Percentiles rank a stretch among this genome's conserved stretches.
Conservation (phyloP, 495 filamentous ascomycete genomes). For the Letharia columbiana region DNA sequence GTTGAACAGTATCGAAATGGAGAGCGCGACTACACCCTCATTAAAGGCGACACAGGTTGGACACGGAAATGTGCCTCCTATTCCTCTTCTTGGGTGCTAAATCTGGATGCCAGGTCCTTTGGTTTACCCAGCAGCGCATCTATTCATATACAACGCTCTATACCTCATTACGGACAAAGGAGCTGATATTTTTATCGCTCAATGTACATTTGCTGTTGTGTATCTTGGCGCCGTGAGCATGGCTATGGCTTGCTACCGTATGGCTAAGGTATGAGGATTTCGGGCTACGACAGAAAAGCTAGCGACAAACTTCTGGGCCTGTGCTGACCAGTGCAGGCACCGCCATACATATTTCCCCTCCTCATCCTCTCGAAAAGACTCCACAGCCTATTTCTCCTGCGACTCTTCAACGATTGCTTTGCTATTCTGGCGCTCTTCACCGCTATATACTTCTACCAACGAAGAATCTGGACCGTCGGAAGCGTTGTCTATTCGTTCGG, state of each 20-base stretch:
- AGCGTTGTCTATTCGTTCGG: constrained; percentile 67
- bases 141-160: constrained; percentile 78
- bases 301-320: background rate
- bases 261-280: constrained; percentile 48
- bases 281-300: background rate
- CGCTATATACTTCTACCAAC: constrained; percentile 69
- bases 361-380: constrained; percentile 84
- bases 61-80: constrained; percentile 42
- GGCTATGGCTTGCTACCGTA: constrained; percentile 75
- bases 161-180: constrained; percentile 72
- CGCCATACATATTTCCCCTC: constrained; percentile 80
- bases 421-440: constrained; percentile 73
- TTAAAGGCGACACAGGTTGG: constrained; percentile 74
- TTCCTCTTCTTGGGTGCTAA: constrained; percentile 29
- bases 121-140: constrained; percentile 77
- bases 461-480: constrained; percentile 59
- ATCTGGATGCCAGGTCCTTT: background rate
- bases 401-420: constrained; percentile 92
- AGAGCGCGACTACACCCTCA: constrained; percentile 78
- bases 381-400: constrained; percentile 85
- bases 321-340: constrained; percentile 46
- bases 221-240: constrained; percentile 67
- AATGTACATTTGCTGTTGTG: constrained; percentile 67
- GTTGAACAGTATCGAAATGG: constrained; percentile 67
- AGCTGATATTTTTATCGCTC: constrained; percentile 65